These are phyloP conservation scores for Chlamydomonas eustigma DNA, from an alignment of 139 green algal species.

Conservation along the genomic window DNA sequence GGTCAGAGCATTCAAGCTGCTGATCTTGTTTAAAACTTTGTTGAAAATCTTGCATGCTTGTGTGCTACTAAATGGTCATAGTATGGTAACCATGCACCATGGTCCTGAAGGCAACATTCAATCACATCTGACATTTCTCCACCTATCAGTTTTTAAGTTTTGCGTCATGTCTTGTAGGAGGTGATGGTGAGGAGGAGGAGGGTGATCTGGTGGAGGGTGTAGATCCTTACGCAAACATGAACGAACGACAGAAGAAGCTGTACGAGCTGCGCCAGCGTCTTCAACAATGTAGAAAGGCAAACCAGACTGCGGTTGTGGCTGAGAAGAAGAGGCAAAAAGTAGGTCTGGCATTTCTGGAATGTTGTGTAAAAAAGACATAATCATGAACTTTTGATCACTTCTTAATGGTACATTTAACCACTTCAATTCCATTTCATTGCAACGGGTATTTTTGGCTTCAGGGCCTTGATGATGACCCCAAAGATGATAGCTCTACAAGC, in stretches of 20 bases:
- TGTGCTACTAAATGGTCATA: too few species aligned
- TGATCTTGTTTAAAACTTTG: too few species aligned
- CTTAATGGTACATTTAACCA: too few species aligned
- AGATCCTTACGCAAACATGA: conserved; percentile 66
- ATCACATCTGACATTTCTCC: neutral
- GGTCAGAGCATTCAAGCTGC: too few species aligned
- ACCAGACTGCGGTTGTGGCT: conserved; percentile 81
- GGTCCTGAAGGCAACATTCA: too few species aligned
- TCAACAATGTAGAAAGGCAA: conserved; percentile 77
- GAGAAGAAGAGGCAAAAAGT: conserved; percentile 72
- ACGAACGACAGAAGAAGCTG: conserved; percentile 75
- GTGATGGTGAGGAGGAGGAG: neutral
- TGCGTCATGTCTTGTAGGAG: conserved; percentile 21
- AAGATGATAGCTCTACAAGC: neutral
- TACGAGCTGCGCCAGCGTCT: conserved; percentile 76
- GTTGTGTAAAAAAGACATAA: too few species aligned
- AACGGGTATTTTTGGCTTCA: too few species aligned
- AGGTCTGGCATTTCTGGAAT: too few species aligned
- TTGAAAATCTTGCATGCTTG: too few species aligned
- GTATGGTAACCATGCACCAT: too few species aligned
- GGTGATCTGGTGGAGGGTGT: conserved; percentile 11
- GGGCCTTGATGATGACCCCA: neutral
- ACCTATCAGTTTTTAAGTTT: conserved; percentile 25
- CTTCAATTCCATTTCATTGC: too few species aligned
- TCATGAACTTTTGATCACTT: too few species aligned